phyloP scores from a whole-genome alignment of 768 basidiomycete species.

The Termitomyces sp. region DNA sequence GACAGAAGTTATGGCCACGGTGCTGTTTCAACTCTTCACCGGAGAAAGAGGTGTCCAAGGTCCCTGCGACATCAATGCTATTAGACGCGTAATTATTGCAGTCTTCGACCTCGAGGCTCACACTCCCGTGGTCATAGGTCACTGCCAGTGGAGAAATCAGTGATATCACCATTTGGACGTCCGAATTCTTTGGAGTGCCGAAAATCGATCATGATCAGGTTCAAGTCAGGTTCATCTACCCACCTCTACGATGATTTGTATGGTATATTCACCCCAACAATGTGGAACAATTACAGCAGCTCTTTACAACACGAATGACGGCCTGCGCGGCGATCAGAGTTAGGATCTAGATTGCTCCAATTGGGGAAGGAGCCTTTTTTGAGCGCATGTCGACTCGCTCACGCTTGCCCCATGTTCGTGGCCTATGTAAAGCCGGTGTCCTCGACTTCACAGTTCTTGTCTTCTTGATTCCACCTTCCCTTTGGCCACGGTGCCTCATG shows the following conservation, averaged over 20 bases:
- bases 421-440: neutral
- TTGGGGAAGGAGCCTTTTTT: neutral
- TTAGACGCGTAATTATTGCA: neutral
- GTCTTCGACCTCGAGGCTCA: neutral
- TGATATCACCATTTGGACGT: neutral
- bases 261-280: neutral
- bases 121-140: neutral
- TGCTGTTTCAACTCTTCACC: neutral
- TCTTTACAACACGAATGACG: neutral
- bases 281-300: neutral
- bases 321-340: slow-evolving; percentile 2
- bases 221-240: neutral
- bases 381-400: neutral
- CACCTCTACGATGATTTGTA: neutral
- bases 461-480: neutral
- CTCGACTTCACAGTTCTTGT: neutral
- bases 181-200: neutral
- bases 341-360: neutral
- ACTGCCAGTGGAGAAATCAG: neutral
- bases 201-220: neutral
- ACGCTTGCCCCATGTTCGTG: neutral
- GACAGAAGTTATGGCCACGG: neutral
- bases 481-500: neutral
- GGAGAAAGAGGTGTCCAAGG: neutral
- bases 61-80: neutral